These are phyloP conservation scores for Fallopia convolvulus DNA, from an alignment of 148 eudicot genomes.

Conservation along the genomic window DNA sequence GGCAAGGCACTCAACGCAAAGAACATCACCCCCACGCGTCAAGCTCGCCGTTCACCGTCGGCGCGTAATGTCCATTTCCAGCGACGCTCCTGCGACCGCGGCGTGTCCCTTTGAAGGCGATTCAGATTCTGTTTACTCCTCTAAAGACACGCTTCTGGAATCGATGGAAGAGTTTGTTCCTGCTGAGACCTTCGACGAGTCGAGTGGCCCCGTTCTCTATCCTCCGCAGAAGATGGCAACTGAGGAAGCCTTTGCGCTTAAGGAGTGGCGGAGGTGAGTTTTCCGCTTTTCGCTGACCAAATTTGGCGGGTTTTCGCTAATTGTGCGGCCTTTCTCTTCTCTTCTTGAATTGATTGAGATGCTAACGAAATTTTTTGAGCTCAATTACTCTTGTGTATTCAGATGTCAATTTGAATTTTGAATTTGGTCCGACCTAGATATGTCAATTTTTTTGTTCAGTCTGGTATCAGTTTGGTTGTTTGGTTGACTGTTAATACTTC, in stretches of 20 bases:
- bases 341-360: not conserved
- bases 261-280: constrained; percentile 47
- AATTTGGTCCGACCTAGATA: not conserved
- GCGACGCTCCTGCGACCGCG: not conserved
- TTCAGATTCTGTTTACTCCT: not conserved
- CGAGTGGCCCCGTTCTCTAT: constrained; percentile 23
- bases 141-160: not conserved
- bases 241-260: constrained; percentile 40
- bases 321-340: not conserved
- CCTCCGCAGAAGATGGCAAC: constrained; percentile 20
- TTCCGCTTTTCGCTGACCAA: not conserved
- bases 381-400: not conserved
- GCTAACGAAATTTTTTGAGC: not conserved
- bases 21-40: not conserved
- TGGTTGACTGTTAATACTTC: not conserved
- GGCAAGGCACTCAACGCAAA: not conserved
- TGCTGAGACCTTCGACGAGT: constrained; percentile 1
- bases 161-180: constrained; percentile 1
- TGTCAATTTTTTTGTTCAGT: not conserved
- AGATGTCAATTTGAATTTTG: not conserved
- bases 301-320: not conserved
- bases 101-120: not conserved
- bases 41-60: not conserved
- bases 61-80: constrained; percentile 10
- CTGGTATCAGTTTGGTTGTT: not conserved